A percentile compares a stretch with the other conserved stretches of the same genome.
Conservation (phyloP, 2,329 filamentous ascomycete species). For the Arthrobotrys conoides region DNA sequence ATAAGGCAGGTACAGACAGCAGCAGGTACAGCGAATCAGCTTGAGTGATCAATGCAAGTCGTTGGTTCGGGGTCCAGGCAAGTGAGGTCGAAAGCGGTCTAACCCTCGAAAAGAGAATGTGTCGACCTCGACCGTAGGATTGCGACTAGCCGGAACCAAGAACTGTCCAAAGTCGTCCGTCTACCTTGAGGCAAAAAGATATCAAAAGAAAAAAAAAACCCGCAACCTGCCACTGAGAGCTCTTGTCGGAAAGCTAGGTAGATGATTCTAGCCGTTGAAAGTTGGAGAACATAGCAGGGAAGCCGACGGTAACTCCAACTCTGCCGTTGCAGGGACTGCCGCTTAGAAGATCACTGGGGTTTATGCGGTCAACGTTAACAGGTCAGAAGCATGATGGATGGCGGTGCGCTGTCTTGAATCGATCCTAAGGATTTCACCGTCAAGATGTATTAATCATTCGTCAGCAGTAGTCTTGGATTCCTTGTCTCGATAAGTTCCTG, state of each 20-base stretch:
- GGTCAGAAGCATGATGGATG: constrained; percentile 41
- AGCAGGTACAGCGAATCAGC: constrained; percentile 61
- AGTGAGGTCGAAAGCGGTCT: constrained; percentile 55
- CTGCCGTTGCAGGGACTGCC: constrained; percentile 54
- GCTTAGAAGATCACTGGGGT: constrained; percentile 52
- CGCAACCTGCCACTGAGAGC: constrained; percentile 34
- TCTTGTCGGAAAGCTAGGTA: constrained; percentile 39
- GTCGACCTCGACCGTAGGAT: constrained; percentile 47
- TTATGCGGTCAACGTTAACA: constrained; percentile 47
- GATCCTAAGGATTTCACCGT: constrained; percentile 40
- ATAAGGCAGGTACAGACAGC: constrained; percentile 62
- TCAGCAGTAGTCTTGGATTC: constrained; percentile 32
- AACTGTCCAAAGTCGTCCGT: constrained; percentile 33
- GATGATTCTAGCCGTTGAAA: constrained; percentile 43
- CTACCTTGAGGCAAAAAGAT: constrained; percentile 54
- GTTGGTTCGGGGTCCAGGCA: constrained; percentile 55
- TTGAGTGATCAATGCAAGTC: constrained; percentile 51
- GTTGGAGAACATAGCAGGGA: constrained; percentile 44
- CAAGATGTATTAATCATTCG: constrained; percentile 48
- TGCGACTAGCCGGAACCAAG: constrained; percentile 59
- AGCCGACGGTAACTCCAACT: constrained; percentile 27
- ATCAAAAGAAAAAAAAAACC: constrained; percentile 32
- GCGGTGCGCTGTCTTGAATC: constrained; percentile 40
- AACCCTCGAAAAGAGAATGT: constrained; percentile 54
- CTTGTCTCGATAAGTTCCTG: constrained; percentile 47